Conservation (phyloP, 2,329 filamentous ascomycete genomes). For the Pochonia chlamydosporia region DNA sequence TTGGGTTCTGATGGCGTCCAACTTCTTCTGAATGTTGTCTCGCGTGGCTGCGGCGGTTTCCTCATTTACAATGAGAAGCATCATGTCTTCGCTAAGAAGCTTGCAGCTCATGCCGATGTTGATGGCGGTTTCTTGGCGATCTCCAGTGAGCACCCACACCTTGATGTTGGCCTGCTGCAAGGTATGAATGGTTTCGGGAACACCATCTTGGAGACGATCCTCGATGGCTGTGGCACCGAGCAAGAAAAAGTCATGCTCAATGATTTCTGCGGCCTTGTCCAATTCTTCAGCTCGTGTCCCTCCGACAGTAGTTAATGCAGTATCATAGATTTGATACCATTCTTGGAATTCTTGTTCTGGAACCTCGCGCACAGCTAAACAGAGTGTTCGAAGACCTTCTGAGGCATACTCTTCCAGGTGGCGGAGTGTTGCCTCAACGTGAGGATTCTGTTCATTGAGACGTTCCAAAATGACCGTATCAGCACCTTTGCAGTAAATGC, state of each 20-base stretch:
- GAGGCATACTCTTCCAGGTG: slow-evolving; percentile 99
- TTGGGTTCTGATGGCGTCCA: slow-evolving; percentile 83
- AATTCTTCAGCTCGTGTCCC: slow-evolving; percentile 91
- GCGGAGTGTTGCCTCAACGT: slow-evolving; percentile 81
- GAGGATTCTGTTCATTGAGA: slow-evolving; percentile 73
- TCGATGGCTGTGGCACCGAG: slow-evolving; percentile 96
- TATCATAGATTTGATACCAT: slow-evolving; percentile 83
- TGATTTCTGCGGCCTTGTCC: slow-evolving; percentile 93
- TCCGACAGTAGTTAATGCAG: slow-evolving; percentile 81
- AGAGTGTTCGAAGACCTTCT: slow-evolving; percentile 89
- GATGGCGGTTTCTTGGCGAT: slow-evolving; percentile 97
- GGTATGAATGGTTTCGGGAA: slow-evolving; percentile 96
- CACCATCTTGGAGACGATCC: slow-evolving; percentile 92
- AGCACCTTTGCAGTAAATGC: slow-evolving; percentile 92
- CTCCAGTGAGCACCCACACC: slow-evolving; percentile 95
- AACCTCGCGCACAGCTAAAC: slow-evolving; percentile 88
- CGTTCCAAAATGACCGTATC: slow-evolving; percentile 97
- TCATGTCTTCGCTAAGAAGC: slow-evolving; percentile 97
- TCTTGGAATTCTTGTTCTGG: slow-evolving; percentile 83
- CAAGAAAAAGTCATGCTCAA: slow-evolving; percentile 86
- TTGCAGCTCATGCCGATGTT: slow-evolving; percentile 99
- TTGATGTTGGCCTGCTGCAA: slow-evolving; percentile 96
- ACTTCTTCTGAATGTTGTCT: slow-evolving; percentile 88
- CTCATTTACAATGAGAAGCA: slow-evolving; percentile 92
- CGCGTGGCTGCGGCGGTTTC: slow-evolving; percentile 72